Percentiles rank a stretch among this genome's conserved stretches.
Evolutionary conservation across 257 asterid genomes (phyloP).

Genomic region (Capsicum pubescens): DNA sequence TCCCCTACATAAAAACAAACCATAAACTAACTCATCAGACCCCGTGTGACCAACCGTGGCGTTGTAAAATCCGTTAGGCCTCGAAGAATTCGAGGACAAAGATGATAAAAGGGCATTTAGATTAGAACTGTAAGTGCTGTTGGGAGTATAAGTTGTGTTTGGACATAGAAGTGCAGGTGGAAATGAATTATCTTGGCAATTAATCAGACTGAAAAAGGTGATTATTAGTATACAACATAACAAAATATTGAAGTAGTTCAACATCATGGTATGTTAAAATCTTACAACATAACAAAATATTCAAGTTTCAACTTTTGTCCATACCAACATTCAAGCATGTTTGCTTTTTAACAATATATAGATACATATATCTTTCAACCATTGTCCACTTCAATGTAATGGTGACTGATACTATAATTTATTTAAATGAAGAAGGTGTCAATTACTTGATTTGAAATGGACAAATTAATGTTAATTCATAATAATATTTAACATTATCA

Average conservation of each 20-base stretch:
- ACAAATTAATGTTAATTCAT: neutral
- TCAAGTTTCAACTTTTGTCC: neutral
- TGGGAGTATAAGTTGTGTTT: neutral
- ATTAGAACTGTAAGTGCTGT: constrained; percentile 27
- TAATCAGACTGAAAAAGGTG: neutral
- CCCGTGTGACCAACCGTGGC: constrained; percentile 22
- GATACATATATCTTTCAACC: neutral
- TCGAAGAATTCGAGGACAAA: constrained; percentile 30
- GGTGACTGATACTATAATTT: neutral
- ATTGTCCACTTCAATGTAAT: neutral
- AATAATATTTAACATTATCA: neutral
- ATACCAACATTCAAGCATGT: constrained; percentile 11
- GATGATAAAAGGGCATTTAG: constrained; percentile 25
- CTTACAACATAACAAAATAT: neutral
- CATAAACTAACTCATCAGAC: neutral
- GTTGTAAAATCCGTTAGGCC: constrained; percentile 27
- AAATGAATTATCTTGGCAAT: neutral
- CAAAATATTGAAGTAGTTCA: neutral
- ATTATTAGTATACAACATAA: neutral
- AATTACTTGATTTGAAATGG: neutral
- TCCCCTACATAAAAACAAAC: constrained; percentile 40
- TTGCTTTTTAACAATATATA: neutral
- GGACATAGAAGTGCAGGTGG: neutral
- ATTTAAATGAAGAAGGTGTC: neutral
- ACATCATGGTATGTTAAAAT: neutral